Evolutionary conservation across 78 protist genomes (phyloP), one percentile per base, ranked within the genome.

Genomic region (Polysphondylium violaceum): DNA sequence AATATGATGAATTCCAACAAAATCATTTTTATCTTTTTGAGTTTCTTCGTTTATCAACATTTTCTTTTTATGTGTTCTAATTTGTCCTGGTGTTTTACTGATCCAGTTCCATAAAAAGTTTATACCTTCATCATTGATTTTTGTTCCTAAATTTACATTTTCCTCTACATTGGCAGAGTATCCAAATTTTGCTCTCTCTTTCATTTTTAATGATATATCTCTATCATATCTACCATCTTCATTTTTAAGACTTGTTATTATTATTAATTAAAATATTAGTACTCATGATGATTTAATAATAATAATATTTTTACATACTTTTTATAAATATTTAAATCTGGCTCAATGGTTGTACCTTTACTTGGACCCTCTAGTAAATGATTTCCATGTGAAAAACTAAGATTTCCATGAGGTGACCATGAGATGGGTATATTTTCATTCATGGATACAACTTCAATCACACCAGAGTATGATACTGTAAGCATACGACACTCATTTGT

Each of bases 331-430:
- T 69, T 35, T 40, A 67, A 38, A 40, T 79, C 50, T 35, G 91
- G 91, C 44, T 83, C 91, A 8, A 83, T 35, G 21, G 77, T 58
- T 35, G 40, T 61, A 11, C 56, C 69, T 44, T 83, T 83, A 2
- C 21, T 27, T 43, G 91, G 91, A 59, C 91, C 91, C 58, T 83
- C 79, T 14, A 83, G 31, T 7, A 67, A n/a, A 40, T 69, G 76
- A 25, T 64, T 88, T 9, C 94, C 94, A 73, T 60, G 76, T 44
- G 86, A 68, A 50, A 88, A 88, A 50, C 67, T 51, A 14, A 88
- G 12, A 25, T 14, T 36, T 38, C 94, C 94, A n/a, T 36, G 69
- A 9, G 94, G 94, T 76, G 94, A 88, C 94, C 94, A 88, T 35
- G 81, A 36, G 0, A 88, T 29, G 23, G 94, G 94, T 35, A 78